Base-by-base conservation (phyloP, 179 eudicot genomes). In the Camellia oleifera region DNA sequence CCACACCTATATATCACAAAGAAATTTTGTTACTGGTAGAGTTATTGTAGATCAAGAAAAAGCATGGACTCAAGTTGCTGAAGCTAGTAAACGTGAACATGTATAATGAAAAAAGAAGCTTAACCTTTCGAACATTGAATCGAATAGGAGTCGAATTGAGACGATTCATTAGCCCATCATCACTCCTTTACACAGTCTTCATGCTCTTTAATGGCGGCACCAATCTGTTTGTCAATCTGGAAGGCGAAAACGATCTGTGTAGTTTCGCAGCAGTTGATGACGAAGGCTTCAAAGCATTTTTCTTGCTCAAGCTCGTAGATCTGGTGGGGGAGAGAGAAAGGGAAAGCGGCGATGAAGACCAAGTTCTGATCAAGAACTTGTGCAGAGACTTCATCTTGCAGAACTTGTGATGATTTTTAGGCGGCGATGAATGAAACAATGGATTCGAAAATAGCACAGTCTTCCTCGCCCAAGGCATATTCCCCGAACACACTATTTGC, bases 381-480 rank as follows among this genome's bases (percentile, higher is more conserved):
- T 96, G 98, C 0, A 96, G 96, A 4, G 97, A 92, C 68, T 84
- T 90, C 4, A 91, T 93, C 79, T 77, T 95, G 88, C 81, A 79
- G n/a, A 93, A 82, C 68, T 87, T 86, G 23, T 86, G 91, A 7
- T 85, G 81, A 4, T 91, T 80, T 78, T 92, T 86, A 74, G 84
- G 83, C 57, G 96, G 92, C 53, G 98, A 92, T 46, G 93, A 87
- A 79, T 88, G 91, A 76, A 91, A 96, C 82, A 92, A 67, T 53
- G 97, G 98, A 79, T 94, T 94, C 11, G 99, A 96, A 46, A 96
- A 96, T n/a, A 96, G 90, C 0, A 96, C 98, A 1, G 99, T 83
- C 79, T 96, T 96, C 78, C 83, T 90, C 63, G 86, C 96, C 99
- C 99, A 96, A 32, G 99, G 98, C 77, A 87, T 86, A 77, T 92